phyloP scores from a whole-genome alignment of 1,284 basidiomycete genomes.

The Kalmanozyma brasiliensis region DNA sequence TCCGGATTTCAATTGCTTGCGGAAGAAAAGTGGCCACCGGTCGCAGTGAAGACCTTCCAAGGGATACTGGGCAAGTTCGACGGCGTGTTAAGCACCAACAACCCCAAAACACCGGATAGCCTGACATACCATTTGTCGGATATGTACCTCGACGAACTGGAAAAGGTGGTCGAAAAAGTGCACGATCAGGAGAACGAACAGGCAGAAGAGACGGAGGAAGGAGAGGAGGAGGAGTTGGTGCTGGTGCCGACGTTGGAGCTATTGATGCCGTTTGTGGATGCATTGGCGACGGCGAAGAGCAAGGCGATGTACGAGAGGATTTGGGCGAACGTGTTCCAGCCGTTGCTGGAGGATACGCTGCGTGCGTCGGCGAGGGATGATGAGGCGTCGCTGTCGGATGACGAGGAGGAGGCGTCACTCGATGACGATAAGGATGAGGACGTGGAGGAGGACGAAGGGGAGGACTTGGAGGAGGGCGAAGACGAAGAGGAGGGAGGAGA shows the following conservation, averaged over 20 bases:
- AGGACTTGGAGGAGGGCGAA: conserved; percentile 20
- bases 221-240: conserved; percentile 26
- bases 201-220: conserved; percentile 6
- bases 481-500: conserved; percentile 36
- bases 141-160: conserved; percentile 88
- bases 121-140: conserved; percentile 80
- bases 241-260: conserved; percentile 73
- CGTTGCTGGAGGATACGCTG: conserved; percentile 70
- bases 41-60: conserved; percentile 42
- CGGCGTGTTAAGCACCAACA: conserved; percentile 64
- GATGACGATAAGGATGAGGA: conserved; percentile 17
- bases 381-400: conserved; percentile 6
- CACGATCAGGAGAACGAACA: conserved; percentile 2
- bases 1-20: conserved; percentile 84
- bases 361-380: conserved; percentile 17
- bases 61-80: conserved; percentile 25
- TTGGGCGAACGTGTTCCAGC: conserved; percentile 75
- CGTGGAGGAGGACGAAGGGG: conserved; percentile 31
- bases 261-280: conserved; percentile 76
- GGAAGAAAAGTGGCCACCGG: conserved; percentile 76
- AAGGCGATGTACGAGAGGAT: conserved; percentile 77
- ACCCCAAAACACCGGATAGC: conserved; percentile 80
- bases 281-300: conserved; percentile 76
- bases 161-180: conserved; percentile 73
- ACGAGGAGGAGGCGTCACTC: conserved; percentile 19